Percentiles rank a stretch among this genome's conserved stretches.
Conservation (phyloP, 148 eudicot species). For the Gaultheria prostrata region DNA sequence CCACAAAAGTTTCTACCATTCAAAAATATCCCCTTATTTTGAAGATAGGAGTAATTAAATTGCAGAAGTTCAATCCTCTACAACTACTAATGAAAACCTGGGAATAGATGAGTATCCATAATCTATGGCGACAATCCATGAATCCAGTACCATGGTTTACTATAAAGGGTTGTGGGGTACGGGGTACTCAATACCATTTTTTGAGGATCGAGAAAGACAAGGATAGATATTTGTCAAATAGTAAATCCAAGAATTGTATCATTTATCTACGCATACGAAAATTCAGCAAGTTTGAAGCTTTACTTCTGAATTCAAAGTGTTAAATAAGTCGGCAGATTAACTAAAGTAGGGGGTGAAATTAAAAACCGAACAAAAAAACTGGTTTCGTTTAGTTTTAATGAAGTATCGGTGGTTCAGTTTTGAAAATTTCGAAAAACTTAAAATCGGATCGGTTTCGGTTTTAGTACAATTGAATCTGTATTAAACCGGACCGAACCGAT, state of each 20-base stretch:
- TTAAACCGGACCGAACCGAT: too few relatives aligned
- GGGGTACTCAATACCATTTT: not conserved
- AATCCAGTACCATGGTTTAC: not conserved
- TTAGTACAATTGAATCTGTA: too few relatives aligned
- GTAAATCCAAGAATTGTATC: not conserved
- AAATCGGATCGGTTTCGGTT: too few relatives aligned
- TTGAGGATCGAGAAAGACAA: not conserved
- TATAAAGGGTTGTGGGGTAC: not conserved
- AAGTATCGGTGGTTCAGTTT: too few relatives aligned
- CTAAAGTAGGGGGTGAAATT: not conserved
- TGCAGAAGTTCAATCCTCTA: not conserved
- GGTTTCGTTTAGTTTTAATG: too few relatives aligned
- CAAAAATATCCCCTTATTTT: not conserved
- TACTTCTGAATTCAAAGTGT: not conserved
- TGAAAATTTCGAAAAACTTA: too few relatives aligned
- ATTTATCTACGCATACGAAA: not conserved
- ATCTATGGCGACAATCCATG: not conserved
- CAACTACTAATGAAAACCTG: not conserved
- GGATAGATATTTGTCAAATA: not conserved
- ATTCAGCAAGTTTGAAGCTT: not conserved
- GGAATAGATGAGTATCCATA: not conserved
- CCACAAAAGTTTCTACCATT: not conserved
- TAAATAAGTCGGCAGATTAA: not conserved
- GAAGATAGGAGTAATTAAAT: not conserved
- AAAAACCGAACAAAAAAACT: too few relatives aligned